phyloP scores from a whole-genome alignment of 2,329 filamentous ascomycete genomes.

The Cordyceps militaris region DNA sequence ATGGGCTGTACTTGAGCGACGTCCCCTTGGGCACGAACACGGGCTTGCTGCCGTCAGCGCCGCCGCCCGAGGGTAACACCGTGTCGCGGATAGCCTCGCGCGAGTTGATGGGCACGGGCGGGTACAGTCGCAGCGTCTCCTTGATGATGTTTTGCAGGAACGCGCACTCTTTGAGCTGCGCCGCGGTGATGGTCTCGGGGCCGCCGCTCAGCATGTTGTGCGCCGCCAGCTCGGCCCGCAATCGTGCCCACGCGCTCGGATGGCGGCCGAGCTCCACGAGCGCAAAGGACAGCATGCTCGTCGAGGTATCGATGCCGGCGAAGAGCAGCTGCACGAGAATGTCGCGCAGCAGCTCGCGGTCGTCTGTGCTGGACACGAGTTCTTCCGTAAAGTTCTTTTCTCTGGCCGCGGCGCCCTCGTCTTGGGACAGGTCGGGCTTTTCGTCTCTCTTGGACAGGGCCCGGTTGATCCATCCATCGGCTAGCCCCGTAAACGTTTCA shows the following conservation, averaged over 20 bases:
- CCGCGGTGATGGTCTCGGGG: background rate
- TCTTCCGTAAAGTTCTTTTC: background rate
- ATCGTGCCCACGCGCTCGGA: background rate
- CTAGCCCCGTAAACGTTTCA: background rate
- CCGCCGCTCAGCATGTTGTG: background rate
- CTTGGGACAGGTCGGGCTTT: background rate
- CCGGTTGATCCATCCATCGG: background rate
- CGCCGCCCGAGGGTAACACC: background rate
- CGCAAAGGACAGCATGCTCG: constrained; percentile 2
- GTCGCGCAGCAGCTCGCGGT: background rate
- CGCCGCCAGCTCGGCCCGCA: background rate
- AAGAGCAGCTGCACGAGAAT: constrained; percentile 3
- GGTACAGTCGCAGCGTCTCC: background rate
- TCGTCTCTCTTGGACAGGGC: background rate
- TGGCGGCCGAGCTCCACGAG: background rate
- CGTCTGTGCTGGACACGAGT: background rate
- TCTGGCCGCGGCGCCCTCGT: background rate
- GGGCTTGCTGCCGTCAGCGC: background rate
- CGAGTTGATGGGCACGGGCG: background rate
- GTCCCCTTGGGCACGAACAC: background rate
- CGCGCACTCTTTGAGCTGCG: background rate
- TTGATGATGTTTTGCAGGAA: background rate
- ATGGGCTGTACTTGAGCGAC: background rate
- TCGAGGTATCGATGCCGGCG: constrained; percentile 6
- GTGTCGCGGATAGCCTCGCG: background rate